These are phyloP conservation scores for Eimeria sp. DNA, from an alignment of 169 alveolate genomes.

Conservation along the genomic window DNA sequence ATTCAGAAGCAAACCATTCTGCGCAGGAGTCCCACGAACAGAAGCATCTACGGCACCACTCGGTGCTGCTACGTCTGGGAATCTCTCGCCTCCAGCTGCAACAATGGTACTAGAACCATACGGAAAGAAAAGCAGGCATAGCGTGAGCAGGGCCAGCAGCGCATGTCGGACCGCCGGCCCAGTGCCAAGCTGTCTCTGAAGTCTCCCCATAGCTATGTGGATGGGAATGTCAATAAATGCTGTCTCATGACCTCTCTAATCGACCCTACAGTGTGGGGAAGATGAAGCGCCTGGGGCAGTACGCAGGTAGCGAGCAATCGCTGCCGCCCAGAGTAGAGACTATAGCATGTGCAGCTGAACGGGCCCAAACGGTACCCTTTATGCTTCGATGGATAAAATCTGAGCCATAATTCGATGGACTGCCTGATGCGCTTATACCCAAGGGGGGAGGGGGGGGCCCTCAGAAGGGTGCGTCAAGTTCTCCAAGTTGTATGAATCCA, in stretches of 20 bases:
- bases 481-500: not conserved
- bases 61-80: not conserved
- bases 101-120: not conserved
- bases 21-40: not conserved
- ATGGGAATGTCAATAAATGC: not conserved
- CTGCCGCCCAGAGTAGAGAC: not conserved
- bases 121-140: constrained; percentile 41
- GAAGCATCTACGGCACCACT: not conserved
- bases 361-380: not conserved
- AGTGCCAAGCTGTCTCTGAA: not conserved
- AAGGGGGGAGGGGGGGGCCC: not conserved
- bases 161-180: constrained; percentile 11
- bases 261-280: constrained; percentile 43
- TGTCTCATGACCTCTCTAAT: constrained; percentile 42
- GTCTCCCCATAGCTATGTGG: constrained; percentile 9
- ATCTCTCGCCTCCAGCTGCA: not conserved
- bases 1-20: not conserved
- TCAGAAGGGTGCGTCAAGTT: not conserved
- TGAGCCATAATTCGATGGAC: not conserved
- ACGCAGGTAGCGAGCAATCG: not conserved
- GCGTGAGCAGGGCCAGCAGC: constrained; percentile 26
- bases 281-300: not conserved
- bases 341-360: not conserved
- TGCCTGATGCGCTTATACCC: not conserved
- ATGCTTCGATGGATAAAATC: not conserved